Percentiles rank a stretch among this genome's conserved stretches.
phyloP scores from a whole-genome alignment of 495 filamentous ascomycete species.

The Xylaria castorea region DNA sequence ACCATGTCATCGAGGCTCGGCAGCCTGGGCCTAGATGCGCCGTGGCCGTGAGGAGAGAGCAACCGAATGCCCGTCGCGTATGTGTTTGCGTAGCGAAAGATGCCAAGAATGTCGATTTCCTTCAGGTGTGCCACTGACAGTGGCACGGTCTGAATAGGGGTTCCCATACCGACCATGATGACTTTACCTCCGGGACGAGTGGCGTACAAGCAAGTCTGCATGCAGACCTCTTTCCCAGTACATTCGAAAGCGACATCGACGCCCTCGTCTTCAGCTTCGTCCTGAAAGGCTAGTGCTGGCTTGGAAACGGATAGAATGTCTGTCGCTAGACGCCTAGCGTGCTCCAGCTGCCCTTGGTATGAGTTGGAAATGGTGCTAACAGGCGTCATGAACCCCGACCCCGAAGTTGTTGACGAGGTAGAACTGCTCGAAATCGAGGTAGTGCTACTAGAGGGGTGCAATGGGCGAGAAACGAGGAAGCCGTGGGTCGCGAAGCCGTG shows the following conservation, averaged over 20 bases:
- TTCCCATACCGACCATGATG: slow-evolving; percentile 94
- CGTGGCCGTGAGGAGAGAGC: slow-evolving; percentile 43
- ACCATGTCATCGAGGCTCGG: slow-evolving; percentile 71
- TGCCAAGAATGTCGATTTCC: slow-evolving; percentile 91
- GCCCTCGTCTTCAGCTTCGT: slow-evolving; percentile 63
- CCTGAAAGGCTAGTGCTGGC: slow-evolving; percentile 32
- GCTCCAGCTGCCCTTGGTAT: slow-evolving; percentile 56
- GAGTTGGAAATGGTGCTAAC: slow-evolving; percentile 45
- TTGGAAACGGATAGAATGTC: slow-evolving; percentile 58
- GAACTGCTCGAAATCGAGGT: slow-evolving; percentile 51
- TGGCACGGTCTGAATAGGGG: slow-evolving; percentile 83
- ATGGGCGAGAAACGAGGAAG: slow-evolving; percentile 61
- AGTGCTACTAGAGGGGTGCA: slow-evolving; percentile 45
- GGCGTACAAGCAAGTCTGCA: slow-evolving; percentile 86
- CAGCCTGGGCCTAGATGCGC: slow-evolving; percentile 52
- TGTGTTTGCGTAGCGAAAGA: slow-evolving; percentile 89
- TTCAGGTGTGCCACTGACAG: slow-evolving; percentile 83
- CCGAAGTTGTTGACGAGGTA: slow-evolving; percentile 47
- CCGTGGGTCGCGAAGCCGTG: slow-evolving; percentile 76
- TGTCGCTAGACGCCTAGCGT: slow-evolving; percentile 63
- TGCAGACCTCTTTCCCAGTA: slow-evolving; percentile 85
- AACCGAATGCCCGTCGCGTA: slow-evolving; percentile 79
- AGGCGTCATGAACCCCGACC: slow-evolving; percentile 54
- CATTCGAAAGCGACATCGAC: slow-evolving; percentile 88
- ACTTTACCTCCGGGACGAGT: slow-evolving; percentile 80